Base-by-base conservation (phyloP, 169 alveolate genomes). In the Besnoitia besnoiti region DNA sequence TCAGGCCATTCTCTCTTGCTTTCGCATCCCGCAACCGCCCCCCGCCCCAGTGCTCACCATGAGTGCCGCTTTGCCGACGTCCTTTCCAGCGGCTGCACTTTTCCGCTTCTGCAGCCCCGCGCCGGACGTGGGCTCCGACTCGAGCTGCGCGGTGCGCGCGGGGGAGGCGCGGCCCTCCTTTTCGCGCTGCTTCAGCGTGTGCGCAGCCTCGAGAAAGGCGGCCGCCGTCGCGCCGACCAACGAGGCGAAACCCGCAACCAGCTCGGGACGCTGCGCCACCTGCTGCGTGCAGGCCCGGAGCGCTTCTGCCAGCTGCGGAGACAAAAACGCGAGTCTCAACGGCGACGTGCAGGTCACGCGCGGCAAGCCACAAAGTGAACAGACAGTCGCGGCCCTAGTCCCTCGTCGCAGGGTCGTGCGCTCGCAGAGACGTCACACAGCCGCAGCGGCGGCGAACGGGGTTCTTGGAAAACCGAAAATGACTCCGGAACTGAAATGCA, bases 181-280 rank as follows among this genome's bases (percentile, higher is more conserved):
- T n/a, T 67, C 80, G 19, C 80, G 10, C 19, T 42, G 37, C 0
- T 24, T 21, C 87, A 77, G 30, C 37, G 61, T 21, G 30, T 77
- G 55, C 49, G 40, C 49, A 37, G 87, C 55, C 39, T 77, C 87
- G 33, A 77, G 21, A 24, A 77, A 35, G 16, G 87, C 87, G 33
- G 87, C 10, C 7, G 87, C 87, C 21, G 87, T 39, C 5, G 87
- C 40, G 59, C 24, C 14, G 39, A 24, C 87, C 87, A 77, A 39
- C 61, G 87, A 77, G 7, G 87, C 49, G 47, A 77, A 77, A 1
- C 44, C 87, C 37, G 87, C 44, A 37, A 77, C 87, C 40, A 77
- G 87, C 59, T 37, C 87, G 5, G 61, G 87, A 16, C 87, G 49
- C 59, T 77, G 87, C 61, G 87, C 87, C 37, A 77, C 87, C 47